Evolutionary conservation across 768 basidiomycete species (phyloP), one percentile per base, ranked within the genome.

Genomic region (Boletus subcaerulescens): DNA sequence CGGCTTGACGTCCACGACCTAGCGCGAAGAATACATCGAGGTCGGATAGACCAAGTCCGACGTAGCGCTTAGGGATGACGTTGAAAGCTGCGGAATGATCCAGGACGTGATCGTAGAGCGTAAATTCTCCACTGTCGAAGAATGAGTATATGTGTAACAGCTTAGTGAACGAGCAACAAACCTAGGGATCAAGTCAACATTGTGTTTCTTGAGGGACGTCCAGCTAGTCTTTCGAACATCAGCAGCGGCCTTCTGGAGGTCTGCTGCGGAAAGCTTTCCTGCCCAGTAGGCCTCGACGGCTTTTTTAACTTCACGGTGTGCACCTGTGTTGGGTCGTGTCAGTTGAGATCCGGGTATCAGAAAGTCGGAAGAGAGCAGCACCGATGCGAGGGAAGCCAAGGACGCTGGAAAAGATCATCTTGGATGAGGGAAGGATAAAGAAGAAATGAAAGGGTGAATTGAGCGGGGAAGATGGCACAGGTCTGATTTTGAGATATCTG

Each of bases 261-360:
- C 91, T 62, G 91, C 90, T 35, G 85, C 92, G 57, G 87, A 81
- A 71, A 86, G 78, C 74, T 96, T 98, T 73, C 90, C 89, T 32
- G 82, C 92, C 97, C 97, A 99, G 80, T 98, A 98, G 53, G 93
- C 89, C 76, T 98, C 96, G 67, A 97, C 91, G 61, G 94, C 93
- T 80, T 98, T 96, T 79, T 97, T 97, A 59, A 95, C 84, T 77
- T 96, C 93, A 76, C 91, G 91, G 78, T 93, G 88, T 55, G 87
- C 87, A 78, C 93, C 93, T 94, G 24, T 15, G 20, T 29, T 32
- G 13, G 15, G 18, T 45, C 9, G 33, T 26, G 42, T 70, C 13
- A 61, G 53, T 5, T 18, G 4, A 5, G 45, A 36, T 36, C 9
- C 18, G 6, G 32, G 50, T 24, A 7, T 3, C 13, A 20, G 42